phyloP scores from a whole-genome alignment of 768 basidiomycete species.

The Termitomyces sp. region DNA sequence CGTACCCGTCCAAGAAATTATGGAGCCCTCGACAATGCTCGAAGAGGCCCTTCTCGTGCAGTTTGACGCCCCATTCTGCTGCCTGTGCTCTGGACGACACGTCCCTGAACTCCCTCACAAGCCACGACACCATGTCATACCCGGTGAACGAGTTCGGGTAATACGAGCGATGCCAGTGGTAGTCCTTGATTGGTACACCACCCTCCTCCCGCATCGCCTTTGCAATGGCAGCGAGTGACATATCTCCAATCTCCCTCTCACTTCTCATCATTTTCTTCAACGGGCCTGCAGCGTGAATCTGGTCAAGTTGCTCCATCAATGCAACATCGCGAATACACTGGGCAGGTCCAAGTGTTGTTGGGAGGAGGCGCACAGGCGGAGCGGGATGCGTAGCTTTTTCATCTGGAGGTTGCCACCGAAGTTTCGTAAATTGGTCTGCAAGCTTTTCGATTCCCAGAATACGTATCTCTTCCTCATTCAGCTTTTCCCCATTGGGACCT shows the following conservation, averaged over 20 bases:
- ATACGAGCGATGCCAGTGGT: slow-evolving; percentile 72
- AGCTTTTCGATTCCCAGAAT: slow-evolving; percentile 89
- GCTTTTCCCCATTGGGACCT: slow-evolving; percentile 63
- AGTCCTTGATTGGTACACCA: slow-evolving; percentile 77
- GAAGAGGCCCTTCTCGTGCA: slow-evolving; percentile 80
- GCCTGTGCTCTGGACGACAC: slow-evolving; percentile 79
- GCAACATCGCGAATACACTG: slow-evolving; percentile 74
- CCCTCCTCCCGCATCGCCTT: slow-evolving; percentile 85
- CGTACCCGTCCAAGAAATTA: slow-evolving; percentile 84
- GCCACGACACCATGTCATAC: slow-evolving; percentile 86
- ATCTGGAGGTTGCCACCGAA: slow-evolving; percentile 71
- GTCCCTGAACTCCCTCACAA: slow-evolving; percentile 87
- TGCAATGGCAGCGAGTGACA: slow-evolving; percentile 59
- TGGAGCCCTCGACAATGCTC: slow-evolving; percentile 78
- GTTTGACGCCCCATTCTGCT: slow-evolving; percentile 67
- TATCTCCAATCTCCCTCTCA: slow-evolving; percentile 64
- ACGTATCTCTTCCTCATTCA: slow-evolving; percentile 84
- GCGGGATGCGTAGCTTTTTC: slow-evolving; percentile 42
- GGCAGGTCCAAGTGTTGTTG: slow-evolving; percentile 81
- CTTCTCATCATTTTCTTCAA: slow-evolving; percentile 78
- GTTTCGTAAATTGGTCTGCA: slow-evolving; percentile 79
- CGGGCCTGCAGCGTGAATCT: slow-evolving; percentile 70
- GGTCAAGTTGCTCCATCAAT: slow-evolving; percentile 75
- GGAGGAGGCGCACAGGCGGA: slow-evolving; percentile 70
- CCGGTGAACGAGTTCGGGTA: slow-evolving; percentile 87